These are phyloP conservation scores for Cadophora malorum DNA, from an alignment of 2,329 filamentous ascomycete genomes.

Conservation along the genomic window DNA sequence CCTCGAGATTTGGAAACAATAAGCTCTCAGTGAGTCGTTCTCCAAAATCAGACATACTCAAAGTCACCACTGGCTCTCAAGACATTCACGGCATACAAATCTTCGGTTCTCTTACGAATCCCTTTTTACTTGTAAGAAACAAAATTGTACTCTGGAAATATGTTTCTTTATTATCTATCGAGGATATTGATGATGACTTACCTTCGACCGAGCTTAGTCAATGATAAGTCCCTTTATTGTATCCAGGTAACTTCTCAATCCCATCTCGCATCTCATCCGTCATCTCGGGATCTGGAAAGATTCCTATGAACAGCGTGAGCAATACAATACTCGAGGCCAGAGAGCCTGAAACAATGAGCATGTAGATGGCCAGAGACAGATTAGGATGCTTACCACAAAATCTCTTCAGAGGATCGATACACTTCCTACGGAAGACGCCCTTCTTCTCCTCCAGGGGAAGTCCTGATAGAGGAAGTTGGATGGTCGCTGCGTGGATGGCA, in stretches of 20 bases:
- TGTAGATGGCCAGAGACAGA: not conserved
- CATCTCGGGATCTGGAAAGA: not conserved
- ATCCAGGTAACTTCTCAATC: slow-evolving; percentile 12
- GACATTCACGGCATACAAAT: not conserved
- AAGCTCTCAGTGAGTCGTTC: no score
- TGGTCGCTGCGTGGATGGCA: not conserved
- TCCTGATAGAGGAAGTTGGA: not conserved
- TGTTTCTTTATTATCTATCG: not conserved
- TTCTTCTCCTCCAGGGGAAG: not conserved
- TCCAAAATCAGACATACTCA: no score
- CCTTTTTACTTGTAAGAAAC: not conserved
- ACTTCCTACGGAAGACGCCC: not conserved
- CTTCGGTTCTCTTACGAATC: not conserved
- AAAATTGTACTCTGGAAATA: not conserved
- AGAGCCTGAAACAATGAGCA: not conserved
- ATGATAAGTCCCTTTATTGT: not conserved
- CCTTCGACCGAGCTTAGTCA: not conserved
- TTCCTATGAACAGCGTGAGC: not conserved
- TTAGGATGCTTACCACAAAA: slow-evolving; percentile 16
- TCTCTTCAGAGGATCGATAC: not conserved
- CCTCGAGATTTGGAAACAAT: no score
- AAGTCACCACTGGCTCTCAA: not conserved
- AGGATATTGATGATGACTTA: not conserved
- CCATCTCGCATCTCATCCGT: slow-evolving; percentile 17
- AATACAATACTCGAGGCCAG: not conserved